Base-by-base conservation (phyloP, 2,329 filamentous ascomycete species). In the Talaromyces albobiverticillius region DNA sequence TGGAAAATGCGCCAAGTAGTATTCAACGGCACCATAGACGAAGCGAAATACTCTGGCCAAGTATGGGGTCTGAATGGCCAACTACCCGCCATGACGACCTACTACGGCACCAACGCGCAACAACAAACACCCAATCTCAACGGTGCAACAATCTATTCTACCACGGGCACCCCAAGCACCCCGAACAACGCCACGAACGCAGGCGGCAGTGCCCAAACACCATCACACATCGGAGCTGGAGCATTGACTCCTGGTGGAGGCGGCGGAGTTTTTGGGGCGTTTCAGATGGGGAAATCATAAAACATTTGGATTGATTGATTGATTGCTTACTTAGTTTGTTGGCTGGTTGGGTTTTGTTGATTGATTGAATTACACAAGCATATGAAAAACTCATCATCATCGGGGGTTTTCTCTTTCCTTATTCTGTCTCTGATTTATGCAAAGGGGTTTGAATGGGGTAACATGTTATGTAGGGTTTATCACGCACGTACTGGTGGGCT, bases 1-100 rank as follows among this genome's bases (percentile, higher is more conserved):
- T 99, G 95, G 82, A 88, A 91, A 65, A 88, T 97, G 79, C 85
- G 87, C 56, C 87, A 91, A 67, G 86, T 89, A 67, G 89, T 97
- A 60, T 97, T 95, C 74, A 87, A 88, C 63, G 88, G 89, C 57
- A 81, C 85, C 22, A 88, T 96, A 45, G 85, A 89, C 6, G 84
- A 89, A 26, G 88, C 80, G 31, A 79, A 95, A 62, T 90, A 95
- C 61, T 77, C 89, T 5, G 91, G 92, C 56, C 93, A 95, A 72
- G 91, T 96, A 62, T 97, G 93, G 89, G 93, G 93, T 10, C 78
- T 97, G 9, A 92, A 91, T 50, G 87, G 74, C 81, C 88, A 61
- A 84, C 87, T 71, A 76, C 82, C 72, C 64, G 79, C 74, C n/a
- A 62, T 79, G 62, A 68, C 63, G 31, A 59, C 63, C 13, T 54